Evolutionary conservation across 2,329 filamentous ascomycete species (phyloP).

Genomic region (Microcera coccophila): DNA sequence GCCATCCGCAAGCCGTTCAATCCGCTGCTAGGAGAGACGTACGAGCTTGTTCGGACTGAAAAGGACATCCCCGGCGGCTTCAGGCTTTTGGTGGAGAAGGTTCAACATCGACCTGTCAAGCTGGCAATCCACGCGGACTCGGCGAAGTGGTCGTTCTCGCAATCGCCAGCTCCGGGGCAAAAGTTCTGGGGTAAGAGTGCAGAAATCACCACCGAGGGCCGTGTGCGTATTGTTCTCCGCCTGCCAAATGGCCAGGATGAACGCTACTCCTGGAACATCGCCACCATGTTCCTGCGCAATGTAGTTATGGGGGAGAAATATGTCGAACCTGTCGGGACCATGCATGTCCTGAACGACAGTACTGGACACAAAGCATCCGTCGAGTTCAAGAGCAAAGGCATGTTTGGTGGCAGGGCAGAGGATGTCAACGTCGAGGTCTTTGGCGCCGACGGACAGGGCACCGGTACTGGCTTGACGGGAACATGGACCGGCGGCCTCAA

Average conservation of each 20-base stretch:
- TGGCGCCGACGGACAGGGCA: constrained; percentile 60
- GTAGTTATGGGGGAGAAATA: constrained; percentile 99
- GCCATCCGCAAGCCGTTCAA: constrained; percentile 96
- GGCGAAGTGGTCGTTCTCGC: constrained; percentile 77
- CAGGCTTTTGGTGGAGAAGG: constrained; percentile 91
- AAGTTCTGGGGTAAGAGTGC: constrained; percentile 99
- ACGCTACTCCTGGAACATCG: constrained; percentile 81
- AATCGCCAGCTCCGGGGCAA: constrained; percentile 83
- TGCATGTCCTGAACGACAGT: constrained; percentile 80
- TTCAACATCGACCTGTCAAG: constrained; percentile 85
- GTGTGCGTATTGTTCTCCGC: constrained; percentile 70
- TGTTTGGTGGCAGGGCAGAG: constrained; percentile 93
- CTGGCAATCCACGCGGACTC: constrained; percentile 92
- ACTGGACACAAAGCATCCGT: constrained; percentile 79
- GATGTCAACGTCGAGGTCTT: constrained; percentile 77
- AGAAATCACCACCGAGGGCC: constrained; percentile 89
- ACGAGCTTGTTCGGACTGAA: constrained; percentile 83
- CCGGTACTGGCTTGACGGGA: constrained; percentile 66
- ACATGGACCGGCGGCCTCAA: constrained; percentile 80
- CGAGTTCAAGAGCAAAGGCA: constrained; percentile 90
- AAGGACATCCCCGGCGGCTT: constrained; percentile 69
- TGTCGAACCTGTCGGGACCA: constrained; percentile 86
- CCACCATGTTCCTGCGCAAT: constrained; percentile 88
- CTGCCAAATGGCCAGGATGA: constrained; percentile 66
- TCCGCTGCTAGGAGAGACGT: constrained; percentile 93